Percentiles rank a stretch among this genome's conserved stretches.
Conservation (phyloP, 306 rosid species). For the Clitoria ternatea region DNA sequence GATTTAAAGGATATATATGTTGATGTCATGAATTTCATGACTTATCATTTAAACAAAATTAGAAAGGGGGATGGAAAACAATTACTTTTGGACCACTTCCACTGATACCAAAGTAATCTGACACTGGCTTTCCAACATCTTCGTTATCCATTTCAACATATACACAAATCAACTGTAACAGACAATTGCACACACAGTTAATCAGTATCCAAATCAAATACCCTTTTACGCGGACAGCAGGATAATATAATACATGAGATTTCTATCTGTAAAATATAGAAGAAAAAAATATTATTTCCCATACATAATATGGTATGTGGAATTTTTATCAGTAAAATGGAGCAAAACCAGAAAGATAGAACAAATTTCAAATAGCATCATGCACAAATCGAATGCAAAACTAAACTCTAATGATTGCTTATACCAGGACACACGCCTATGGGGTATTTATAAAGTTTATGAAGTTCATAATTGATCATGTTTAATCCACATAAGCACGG, state of each 20-base stretch:
- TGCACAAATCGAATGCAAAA: neutral
- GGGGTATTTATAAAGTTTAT: no score
- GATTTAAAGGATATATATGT: neutral
- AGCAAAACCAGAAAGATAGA: neutral
- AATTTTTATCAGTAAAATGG: neutral
- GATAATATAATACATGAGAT: neutral
- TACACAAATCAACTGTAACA: conserved; percentile 82
- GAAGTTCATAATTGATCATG: neutral
- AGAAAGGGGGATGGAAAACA: conserved; percentile 19
- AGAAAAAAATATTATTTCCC: neutral
- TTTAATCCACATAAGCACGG: neutral
- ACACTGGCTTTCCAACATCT: conserved; percentile 87
- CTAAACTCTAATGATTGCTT: neutral
- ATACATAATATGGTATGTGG: neutral
- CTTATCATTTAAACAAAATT: neutral
- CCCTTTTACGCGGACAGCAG: neutral
- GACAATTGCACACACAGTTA: conserved; percentile 1
- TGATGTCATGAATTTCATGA: neutral
- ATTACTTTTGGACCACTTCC: conserved; percentile 72
- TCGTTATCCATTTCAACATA: conserved; percentile 78
- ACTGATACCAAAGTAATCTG: conserved; percentile 85
- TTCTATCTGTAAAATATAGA: neutral
- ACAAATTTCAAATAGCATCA: neutral
- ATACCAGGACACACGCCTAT: neutral
- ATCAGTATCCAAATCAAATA: neutral